A percentile compares a stretch with the other conserved stretches of the same genome.
phyloP scores from a whole-genome alignment of 2,329 filamentous ascomycete genomes.

The Penicillium sp. region DNA sequence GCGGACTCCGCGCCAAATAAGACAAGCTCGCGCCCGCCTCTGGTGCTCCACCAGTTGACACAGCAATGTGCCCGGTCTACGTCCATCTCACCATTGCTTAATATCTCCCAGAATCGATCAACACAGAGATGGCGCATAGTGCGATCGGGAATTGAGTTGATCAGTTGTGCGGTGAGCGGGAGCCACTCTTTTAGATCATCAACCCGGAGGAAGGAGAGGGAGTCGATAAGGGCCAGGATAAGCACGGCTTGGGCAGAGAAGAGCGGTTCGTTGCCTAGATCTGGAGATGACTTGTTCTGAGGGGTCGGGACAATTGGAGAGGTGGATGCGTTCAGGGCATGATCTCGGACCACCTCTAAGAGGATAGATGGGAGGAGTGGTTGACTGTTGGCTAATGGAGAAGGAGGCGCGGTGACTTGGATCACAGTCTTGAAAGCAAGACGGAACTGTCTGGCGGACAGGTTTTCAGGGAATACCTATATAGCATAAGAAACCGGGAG shows the following conservation, averaged over 20 bases:
- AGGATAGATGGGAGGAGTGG: conserved; percentile 76
- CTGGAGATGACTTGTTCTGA: conserved; percentile 33
- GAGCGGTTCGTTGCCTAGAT: conserved; percentile 33
- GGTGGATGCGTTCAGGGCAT: conserved; percentile 57
- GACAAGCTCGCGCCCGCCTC: conserved; percentile 58
- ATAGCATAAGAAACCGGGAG: not conserved
- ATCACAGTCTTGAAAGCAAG: conserved; percentile 83
- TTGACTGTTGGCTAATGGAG: conserved; percentile 67
- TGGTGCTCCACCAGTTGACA: conserved; percentile 80
- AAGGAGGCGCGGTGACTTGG: conserved; percentile 76
- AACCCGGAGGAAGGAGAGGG: conserved; percentile 69
- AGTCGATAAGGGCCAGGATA: conserved; percentile 73
- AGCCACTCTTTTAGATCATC: conserved; percentile 77
- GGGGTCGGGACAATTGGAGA: conserved; percentile 44
- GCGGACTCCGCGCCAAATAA: conserved; percentile 44
- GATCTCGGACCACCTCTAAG: conserved; percentile 71
- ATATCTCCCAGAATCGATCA: conserved; percentile 72
- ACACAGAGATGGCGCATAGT: conserved; percentile 63
- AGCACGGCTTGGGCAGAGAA: conserved; percentile 74
- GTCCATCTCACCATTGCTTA: conserved; percentile 82
- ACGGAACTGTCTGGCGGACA: conserved; percentile 82
- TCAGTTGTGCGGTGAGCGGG: conserved; percentile 63
- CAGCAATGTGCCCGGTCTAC: conserved; percentile 75
- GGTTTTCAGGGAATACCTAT: conserved; percentile 69
- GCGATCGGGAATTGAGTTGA: conserved; percentile 62